These are phyloP conservation scores for Coemansia sp. DNA, from an alignment of 192 early-diverging fungal species.

Conservation along the genomic window DNA sequence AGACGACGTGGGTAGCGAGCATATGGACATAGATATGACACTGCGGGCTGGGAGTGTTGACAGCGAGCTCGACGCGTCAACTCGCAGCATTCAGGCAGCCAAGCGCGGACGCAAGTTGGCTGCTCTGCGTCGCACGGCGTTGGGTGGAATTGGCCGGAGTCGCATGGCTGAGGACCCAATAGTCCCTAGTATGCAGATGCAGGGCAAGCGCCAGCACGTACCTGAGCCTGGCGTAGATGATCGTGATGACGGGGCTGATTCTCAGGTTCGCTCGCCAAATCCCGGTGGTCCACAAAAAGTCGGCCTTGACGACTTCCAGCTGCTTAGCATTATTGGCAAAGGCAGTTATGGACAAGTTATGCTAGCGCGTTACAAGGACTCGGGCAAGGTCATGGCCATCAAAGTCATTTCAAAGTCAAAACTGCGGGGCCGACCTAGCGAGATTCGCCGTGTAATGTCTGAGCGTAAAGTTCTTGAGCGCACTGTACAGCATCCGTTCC, in stretches of 20 bases:
- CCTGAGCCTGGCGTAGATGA: slow-evolving; percentile 47
- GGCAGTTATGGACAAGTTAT: slow-evolving; percentile 76
- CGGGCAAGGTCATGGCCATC: slow-evolving; percentile 63
- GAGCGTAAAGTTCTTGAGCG: slow-evolving; percentile 64
- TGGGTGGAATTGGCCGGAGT: slow-evolving; percentile 37
- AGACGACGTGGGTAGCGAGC: slow-evolving; percentile 5
- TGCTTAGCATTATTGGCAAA: slow-evolving; percentile 73
- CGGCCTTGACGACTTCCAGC: slow-evolving; percentile 60
- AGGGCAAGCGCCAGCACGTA: slow-evolving; percentile 13
- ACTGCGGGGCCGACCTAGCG: slow-evolving; percentile 60
- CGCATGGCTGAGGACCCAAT: slow-evolving; percentile 20
- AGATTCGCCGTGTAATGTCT: slow-evolving; percentile 63
- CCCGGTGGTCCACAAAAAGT: slow-evolving; percentile 8
- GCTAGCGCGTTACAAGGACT: slow-evolving; percentile 72
- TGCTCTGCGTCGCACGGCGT: slow-evolving; percentile 24
- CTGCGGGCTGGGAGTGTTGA: slow-evolving; percentile 32
- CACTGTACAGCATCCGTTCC: slow-evolving; percentile 58
- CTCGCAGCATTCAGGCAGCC: slow-evolving; percentile 12
- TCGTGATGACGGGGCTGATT: slow-evolving; percentile 60
- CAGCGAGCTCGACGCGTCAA: slow-evolving; percentile 21
- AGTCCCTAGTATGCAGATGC: slow-evolving; percentile 46
- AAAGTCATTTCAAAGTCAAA: slow-evolving; percentile 71
- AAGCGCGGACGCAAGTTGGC: slow-evolving; percentile 41
- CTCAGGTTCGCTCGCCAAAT: slow-evolving; percentile 48
- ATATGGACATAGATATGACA: slow-evolving; percentile 34